Evolutionary conservation across 352 stramenopile species (phyloP).

Genomic region (Phytophthora syringae): DNA sequence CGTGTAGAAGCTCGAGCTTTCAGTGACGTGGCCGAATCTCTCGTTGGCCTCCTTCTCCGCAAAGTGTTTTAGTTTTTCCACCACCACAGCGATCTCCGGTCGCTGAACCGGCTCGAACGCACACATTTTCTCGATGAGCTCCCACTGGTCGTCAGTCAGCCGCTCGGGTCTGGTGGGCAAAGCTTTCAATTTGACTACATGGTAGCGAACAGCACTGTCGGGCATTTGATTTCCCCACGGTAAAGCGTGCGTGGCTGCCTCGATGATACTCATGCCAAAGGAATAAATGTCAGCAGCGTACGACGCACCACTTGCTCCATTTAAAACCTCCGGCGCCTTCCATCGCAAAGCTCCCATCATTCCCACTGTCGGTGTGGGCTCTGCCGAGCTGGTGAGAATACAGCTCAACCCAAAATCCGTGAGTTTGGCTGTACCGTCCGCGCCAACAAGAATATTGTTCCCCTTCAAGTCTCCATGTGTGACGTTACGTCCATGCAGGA

Average conservation of each 20-base stretch:
- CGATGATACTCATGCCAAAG: slow-evolving; percentile 40
- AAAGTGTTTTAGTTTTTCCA: slow-evolving; percentile 25
- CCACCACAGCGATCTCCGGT: slow-evolving; percentile 14
- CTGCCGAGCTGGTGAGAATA: slow-evolving; percentile 5
- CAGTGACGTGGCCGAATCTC: not conserved
- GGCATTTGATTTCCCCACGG: slow-evolving; percentile 25
- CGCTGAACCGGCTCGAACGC: slow-evolving; percentile 20
- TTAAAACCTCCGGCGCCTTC: slow-evolving; percentile 33
- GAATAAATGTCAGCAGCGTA: slow-evolving; percentile 37
- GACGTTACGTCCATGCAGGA: slow-evolving; percentile 26
- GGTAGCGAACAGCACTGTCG: slow-evolving; percentile 18
- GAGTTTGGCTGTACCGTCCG: slow-evolving; percentile 33
- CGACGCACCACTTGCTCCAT: not conserved
- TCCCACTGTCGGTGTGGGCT: slow-evolving; percentile 1
- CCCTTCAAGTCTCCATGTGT: slow-evolving; percentile 36
- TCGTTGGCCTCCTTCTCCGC: slow-evolving; percentile 15
- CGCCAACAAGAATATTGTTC: slow-evolving; percentile 41
- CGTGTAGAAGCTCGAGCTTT: slow-evolving; percentile 4
- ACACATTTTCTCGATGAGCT: slow-evolving; percentile 26
- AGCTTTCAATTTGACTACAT: slow-evolving; percentile 19
- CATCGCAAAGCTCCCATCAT: slow-evolving; percentile 24
- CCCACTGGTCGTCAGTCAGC: slow-evolving; percentile 32
- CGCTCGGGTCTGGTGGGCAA: slow-evolving; percentile 9
- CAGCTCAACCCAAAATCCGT: slow-evolving; percentile 41
- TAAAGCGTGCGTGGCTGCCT: slow-evolving; percentile 24